These are phyloP conservation scores for Claviceps africana DNA, from an alignment of 2,329 filamentous ascomycete species.

Conservation along the genomic window DNA sequence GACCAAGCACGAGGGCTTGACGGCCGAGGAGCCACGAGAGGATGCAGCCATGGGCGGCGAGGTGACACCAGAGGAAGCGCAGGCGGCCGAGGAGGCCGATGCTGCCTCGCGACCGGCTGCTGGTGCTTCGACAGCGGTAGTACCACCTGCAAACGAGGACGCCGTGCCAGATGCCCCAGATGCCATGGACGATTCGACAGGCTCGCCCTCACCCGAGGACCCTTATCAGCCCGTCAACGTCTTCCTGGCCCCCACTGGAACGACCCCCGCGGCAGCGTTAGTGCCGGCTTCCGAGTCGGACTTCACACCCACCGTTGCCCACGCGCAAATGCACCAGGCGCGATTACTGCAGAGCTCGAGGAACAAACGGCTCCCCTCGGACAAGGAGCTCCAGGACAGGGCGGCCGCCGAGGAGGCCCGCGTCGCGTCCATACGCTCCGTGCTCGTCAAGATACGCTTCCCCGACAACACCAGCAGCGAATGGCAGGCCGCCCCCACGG, in stretches of 20 bases:
- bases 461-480: slow-evolving; percentile 73
- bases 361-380: slow-evolving; percentile 68
- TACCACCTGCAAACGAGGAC: slow-evolving; percentile 9
- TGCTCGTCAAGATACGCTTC: slow-evolving; percentile 70
- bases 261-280: slow-evolving; percentile 62
- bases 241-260: slow-evolving; percentile 62
- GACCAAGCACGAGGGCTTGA: slow-evolving; percentile 3
- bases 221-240: slow-evolving; percentile 47
- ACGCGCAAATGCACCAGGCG: slow-evolving; percentile 61
- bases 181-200: not conserved
- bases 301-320: slow-evolving; percentile 61
- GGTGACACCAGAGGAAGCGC: not conserved
- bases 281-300: slow-evolving; percentile 55
- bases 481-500: slow-evolving; percentile 51
- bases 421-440: slow-evolving; percentile 49
- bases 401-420: slow-evolving; percentile 51
- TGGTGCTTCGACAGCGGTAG: slow-evolving; percentile 2
- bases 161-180: slow-evolving; percentile 1
- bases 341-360: slow-evolving; percentile 46
- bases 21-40: slow-evolving; percentile 1
- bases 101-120: too few species aligned
- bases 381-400: slow-evolving; percentile 64
- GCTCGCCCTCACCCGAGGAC: slow-evolving; percentile 12
- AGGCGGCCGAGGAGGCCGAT: not conserved
- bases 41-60: slow-evolving; percentile 14